Conservation (phyloP, 148 eudicot genomes). For the Dysphania ambrosioides region DNA sequence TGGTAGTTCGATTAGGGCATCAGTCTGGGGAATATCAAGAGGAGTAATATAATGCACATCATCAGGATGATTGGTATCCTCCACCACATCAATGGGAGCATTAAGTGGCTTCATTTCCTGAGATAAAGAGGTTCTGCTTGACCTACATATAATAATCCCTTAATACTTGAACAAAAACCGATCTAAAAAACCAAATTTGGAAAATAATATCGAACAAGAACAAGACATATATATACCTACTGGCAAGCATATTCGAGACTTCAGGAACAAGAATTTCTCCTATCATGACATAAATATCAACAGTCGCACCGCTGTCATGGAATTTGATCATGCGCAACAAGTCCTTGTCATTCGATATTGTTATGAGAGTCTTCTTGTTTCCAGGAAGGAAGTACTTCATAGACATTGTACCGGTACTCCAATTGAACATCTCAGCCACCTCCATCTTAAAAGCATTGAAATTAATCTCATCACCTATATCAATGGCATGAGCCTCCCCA, state of each 20-base stretch:
- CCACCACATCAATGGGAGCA: slow-evolving; percentile 52
- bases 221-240: slow-evolving; percentile 61
- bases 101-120: slow-evolving; percentile 56
- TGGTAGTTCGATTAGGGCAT: slow-evolving; percentile 42
- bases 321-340: slow-evolving; percentile 77
- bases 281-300: slow-evolving; percentile 62
- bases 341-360: slow-evolving; percentile 90
- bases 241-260: slow-evolving; percentile 67
- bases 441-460: slow-evolving; percentile 58
- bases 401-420: slow-evolving; percentile 39
- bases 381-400: slow-evolving; percentile 83
- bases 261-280: slow-evolving; percentile 64
- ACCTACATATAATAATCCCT: slow-evolving; percentile 50
- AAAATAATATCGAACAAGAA: slow-evolving; percentile 14
- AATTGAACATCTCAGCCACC: slow-evolving; percentile 82
- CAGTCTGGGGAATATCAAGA: slow-evolving; percentile 47
- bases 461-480: slow-evolving; percentile 60
- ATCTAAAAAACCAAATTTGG: not conserved
- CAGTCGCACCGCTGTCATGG: slow-evolving; percentile 47
- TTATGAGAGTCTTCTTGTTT: slow-evolving; percentile 71
- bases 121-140: slow-evolving; percentile 79
- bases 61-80: slow-evolving; percentile 48
- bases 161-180: slow-evolving; percentile 21
- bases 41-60: slow-evolving; percentile 51
- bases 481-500: slow-evolving; percentile 98